These are phyloP conservation scores for Aspergillus spinulosporus DNA, from an alignment of 2,329 filamentous ascomycete genomes.

Conservation along the genomic window DNA sequence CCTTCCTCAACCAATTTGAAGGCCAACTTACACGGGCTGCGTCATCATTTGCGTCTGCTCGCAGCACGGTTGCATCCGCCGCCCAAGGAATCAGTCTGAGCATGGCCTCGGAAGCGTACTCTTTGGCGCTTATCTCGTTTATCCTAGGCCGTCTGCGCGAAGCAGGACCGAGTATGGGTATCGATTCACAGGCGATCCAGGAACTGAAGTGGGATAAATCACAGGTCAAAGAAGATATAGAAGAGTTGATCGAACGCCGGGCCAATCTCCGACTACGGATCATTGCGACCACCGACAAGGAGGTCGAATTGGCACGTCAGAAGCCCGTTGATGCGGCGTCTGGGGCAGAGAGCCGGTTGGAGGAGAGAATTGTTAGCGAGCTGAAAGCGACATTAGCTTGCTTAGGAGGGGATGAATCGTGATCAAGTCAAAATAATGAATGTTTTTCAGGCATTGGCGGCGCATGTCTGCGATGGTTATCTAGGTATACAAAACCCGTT, in stretches of 20 bases:
- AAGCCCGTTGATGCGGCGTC: constrained; percentile 42
- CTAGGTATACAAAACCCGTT: neutral
- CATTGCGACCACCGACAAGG: constrained; percentile 69
- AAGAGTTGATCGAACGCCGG: constrained; percentile 73
- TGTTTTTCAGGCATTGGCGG: constrained; percentile 6
- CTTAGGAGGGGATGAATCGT: constrained; percentile 41
- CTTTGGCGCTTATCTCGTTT: constrained; percentile 70
- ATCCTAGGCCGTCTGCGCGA: constrained; percentile 68
- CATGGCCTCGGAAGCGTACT: constrained; percentile 75
- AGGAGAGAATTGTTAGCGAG: constrained; percentile 72
- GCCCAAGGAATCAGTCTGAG: constrained; percentile 68
- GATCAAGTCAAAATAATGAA: constrained; percentile 21
- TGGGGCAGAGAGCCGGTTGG: constrained; percentile 64
- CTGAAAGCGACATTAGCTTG: constrained; percentile 57
- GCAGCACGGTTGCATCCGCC: constrained; percentile 49
- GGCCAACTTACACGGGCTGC: constrained; percentile 72
- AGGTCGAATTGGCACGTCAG: constrained; percentile 61
- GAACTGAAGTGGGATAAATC: constrained; percentile 73
- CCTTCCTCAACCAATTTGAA: constrained; percentile 87
- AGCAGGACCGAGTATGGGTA: constrained; percentile 62
- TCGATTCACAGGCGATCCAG: constrained; percentile 64
- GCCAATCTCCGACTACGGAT: constrained; percentile 71
- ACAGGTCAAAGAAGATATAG: constrained; percentile 75
- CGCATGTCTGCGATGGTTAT: constrained; percentile 1
- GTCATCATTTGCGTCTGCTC: constrained; percentile 63